phyloP scores from a whole-genome alignment of 139 green algal species.

The Micractinium sp. region DNA sequence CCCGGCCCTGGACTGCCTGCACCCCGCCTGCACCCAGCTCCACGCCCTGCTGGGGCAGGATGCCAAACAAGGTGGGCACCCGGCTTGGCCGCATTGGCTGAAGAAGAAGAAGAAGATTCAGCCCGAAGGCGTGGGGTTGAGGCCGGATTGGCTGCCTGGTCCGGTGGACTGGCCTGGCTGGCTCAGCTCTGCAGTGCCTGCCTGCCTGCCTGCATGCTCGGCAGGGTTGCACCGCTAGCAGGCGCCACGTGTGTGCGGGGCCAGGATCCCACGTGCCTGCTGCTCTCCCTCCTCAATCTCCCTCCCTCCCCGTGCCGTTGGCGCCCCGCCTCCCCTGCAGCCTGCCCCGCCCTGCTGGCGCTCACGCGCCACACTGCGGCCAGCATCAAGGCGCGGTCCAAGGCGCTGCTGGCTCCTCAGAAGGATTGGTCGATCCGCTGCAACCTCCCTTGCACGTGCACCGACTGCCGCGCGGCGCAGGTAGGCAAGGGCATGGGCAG shows the following conservation, averaged over 20 bases:
- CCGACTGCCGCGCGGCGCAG: not conserved
- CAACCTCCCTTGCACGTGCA: not conserved
- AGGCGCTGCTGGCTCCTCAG: not conserved
- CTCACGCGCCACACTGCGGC: not conserved
- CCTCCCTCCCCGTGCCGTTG: not conserved
- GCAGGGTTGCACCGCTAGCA: not conserved
- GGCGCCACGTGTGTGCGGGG: not conserved
- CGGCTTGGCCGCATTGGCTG: too few relatives aligned
- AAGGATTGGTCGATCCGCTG: not conserved
- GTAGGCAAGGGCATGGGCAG: too few relatives aligned
- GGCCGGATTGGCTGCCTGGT: not conserved
- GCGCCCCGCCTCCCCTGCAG: not conserved
- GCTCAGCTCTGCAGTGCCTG: not conserved
- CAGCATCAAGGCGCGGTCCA: not conserved
- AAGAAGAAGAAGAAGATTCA: too few relatives aligned
- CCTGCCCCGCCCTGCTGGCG: constrained; percentile 1
- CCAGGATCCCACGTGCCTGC: not conserved
- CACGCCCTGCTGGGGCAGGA: not conserved
- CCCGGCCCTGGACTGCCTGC: not conserved
- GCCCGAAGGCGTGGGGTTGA: too few relatives aligned
- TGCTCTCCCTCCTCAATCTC: not conserved
- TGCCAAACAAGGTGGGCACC: not conserved
- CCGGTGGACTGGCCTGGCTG: not conserved
- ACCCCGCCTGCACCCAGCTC: not conserved
- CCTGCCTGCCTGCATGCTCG: not conserved